phyloP scores from a whole-genome alignment of 2,329 filamentous ascomycete genomes.

The Colletotrichum musae region DNA sequence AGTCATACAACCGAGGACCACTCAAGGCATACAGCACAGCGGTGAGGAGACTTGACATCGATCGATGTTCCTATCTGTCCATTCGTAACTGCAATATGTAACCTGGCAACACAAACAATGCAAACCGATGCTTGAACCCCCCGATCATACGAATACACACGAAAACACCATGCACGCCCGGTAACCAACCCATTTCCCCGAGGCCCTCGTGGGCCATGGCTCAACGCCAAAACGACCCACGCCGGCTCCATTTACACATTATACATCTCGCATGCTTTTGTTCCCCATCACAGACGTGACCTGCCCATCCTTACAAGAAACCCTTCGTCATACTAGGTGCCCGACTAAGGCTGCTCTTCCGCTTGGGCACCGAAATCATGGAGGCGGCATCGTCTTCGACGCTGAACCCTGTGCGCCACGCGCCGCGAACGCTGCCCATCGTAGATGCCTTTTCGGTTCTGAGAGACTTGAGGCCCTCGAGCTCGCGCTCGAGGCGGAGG shows the following conservation, averaged over 20 bases:
- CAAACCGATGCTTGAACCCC: conserved; percentile 25
- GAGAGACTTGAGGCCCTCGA: conserved; percentile 87
- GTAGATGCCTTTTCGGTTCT: conserved; percentile 72
- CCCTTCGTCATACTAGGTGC: conserved; percentile 81
- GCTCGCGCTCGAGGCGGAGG: conserved; percentile 86
- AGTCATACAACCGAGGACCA: background rate
- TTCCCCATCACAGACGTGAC: background rate
- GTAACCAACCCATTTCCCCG: conserved; percentile 1
- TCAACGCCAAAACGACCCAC: conserved; percentile 30
- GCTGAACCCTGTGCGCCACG: conserved; percentile 51
- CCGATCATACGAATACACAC: conserved; percentile 22
- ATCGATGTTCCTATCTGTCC: conserved; percentile 14
- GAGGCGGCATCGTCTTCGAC: conserved; percentile 58
- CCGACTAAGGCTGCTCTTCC: conserved; percentile 76
- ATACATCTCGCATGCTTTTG: conserved; percentile 24
- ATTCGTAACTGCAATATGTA: conserved; percentile 23
- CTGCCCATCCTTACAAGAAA: conserved; percentile 69
- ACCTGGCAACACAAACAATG: conserved; percentile 19
- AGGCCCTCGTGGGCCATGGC: conserved; percentile 6
- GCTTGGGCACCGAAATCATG: conserved; percentile 69
- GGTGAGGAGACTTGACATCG: background rate
- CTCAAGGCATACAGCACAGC: background rate
- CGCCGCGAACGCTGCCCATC: conserved; percentile 49
- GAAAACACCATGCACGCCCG: conserved; percentile 34
- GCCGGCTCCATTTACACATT: conserved; percentile 35